phyloP scores from a whole-genome alignment of 768 basidiomycete species.

The Lactarius evosmus region DNA sequence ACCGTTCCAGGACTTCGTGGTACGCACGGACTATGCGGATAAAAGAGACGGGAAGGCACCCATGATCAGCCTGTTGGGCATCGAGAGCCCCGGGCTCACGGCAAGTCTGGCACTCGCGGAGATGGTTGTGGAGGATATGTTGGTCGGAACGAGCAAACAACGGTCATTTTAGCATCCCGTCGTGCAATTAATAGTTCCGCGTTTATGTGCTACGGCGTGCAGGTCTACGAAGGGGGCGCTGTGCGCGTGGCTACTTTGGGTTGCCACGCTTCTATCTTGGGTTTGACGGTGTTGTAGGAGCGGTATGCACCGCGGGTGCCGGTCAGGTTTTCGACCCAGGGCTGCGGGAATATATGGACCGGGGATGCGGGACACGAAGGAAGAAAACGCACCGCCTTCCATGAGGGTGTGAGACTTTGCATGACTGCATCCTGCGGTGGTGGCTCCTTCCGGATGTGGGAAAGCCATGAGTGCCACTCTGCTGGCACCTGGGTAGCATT shows the following conservation, averaged over 20 bases:
- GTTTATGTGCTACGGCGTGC: constrained; percentile 12
- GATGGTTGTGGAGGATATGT: constrained; percentile 63
- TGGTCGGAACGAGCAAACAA: constrained; percentile 31
- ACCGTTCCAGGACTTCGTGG: constrained; percentile 82
- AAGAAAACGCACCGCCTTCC: constrained; percentile 69
- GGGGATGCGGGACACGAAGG: not conserved
- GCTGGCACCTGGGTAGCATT: constrained; percentile 93
- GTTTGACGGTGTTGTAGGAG: constrained; percentile 80
- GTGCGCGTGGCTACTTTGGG: constrained; percentile 61
- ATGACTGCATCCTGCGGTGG: constrained; percentile 74
- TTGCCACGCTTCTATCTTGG: constrained; percentile 83
- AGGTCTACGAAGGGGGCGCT: constrained; percentile 27
- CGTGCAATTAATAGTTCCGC: constrained; percentile 6
- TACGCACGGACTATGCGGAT: constrained; percentile 56
- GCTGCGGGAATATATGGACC: constrained; percentile 42
- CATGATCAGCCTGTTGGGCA: constrained; percentile 84
- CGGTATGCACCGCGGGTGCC: constrained; percentile 90
- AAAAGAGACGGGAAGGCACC: constrained; percentile 34
- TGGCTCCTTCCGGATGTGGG: constrained; percentile 81
- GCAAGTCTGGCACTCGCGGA: constrained; percentile 85
- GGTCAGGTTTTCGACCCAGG: constrained; percentile 84
- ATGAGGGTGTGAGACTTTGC: constrained; percentile 65
- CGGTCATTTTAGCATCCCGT: constrained; percentile 5
- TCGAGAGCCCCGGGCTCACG: constrained; percentile 92
- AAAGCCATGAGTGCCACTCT: constrained; percentile 97